Base-by-base conservation (phyloP, 805 yeast genomes). In the Candida parachauliodes region DNA sequence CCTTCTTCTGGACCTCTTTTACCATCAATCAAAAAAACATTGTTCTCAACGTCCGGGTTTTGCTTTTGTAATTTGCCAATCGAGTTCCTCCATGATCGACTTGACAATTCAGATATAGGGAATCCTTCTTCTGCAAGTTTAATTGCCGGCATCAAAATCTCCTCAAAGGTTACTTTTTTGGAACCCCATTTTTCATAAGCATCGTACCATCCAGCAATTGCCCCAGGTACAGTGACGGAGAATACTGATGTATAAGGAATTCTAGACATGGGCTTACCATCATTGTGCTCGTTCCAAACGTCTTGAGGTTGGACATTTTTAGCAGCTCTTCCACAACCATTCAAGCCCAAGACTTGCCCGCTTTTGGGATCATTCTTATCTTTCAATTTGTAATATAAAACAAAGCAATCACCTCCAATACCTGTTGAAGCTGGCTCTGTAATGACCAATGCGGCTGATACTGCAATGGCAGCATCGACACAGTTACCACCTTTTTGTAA, bases 201-300 rank as follows among this genome's bases (percentile, higher is more conserved):
- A 55, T 84, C 93, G 31, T 70, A 54, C 93, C 93, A 85, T 0
- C 87, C 91, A 5, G 87, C 86, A 33, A 83, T 70, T 1, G 87
- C 81, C 4, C 94, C 94, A 0, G 93, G 93, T 4, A 84, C 88
- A 36, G 79, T 81, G 6, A 81, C 76, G 0, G 82, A 60, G 41
- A 76, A 77, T 3, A 79, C 72, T 2, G 86, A 79, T 21, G 62
- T 61, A 9, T 49, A 49, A 0, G 77, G 77, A 21, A 83, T 62
- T 50, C 87, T 68, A 19, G 62, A 58, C 26, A 76, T 65, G 8
- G 65, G 55, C 28, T 73, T 59, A 12, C 74, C 75, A 15, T 44
- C 37, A 28, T 48, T 52, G 28, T 52, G 66, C 61, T 12, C 70
- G 34, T 68, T 51, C 41, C 60, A 54, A 3, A 80, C 65, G 43